Conservation (phyloP, 139 green algal genomes). For the Chlorella sp. region DNA sequence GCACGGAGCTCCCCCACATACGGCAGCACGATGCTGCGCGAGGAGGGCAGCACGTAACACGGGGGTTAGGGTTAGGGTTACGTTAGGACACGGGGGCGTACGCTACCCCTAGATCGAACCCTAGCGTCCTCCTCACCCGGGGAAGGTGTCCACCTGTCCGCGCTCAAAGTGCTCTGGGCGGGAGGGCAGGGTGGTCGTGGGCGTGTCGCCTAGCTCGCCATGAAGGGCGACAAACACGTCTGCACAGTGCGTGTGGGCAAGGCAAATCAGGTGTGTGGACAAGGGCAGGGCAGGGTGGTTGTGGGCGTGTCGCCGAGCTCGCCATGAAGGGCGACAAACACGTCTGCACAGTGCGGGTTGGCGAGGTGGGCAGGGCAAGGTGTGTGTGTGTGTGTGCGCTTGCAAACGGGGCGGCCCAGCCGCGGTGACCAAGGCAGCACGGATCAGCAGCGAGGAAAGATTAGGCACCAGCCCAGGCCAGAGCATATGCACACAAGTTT, state of each 20-base stretch:
- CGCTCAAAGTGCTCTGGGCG: constrained; percentile 55
- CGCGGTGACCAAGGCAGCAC: too few relatives aligned
- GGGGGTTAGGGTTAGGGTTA: too few relatives aligned
- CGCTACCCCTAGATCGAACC: too few relatives aligned
- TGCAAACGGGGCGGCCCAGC: too few relatives aligned
- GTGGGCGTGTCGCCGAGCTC: constrained; percentile 30
- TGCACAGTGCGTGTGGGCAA: not conserved
- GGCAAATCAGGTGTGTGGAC: too few relatives aligned
- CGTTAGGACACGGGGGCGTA: too few relatives aligned
- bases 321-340: constrained; percentile 49
- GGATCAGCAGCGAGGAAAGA: too few relatives aligned
- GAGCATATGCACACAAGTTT: too few relatives aligned
- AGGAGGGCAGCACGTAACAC: too few relatives aligned
- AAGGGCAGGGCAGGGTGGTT: constrained; percentile 39
- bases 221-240: constrained; percentile 47
- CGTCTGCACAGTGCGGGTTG: constrained; percentile 10
- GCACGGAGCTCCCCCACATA: constrained; percentile 41
- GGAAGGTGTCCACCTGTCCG: constrained; percentile 49
- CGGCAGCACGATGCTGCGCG: constrained; percentile 47
- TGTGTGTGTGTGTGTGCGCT: not conserved
- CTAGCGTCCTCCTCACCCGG: not conserved
- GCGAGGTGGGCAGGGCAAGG: constrained; percentile 33
- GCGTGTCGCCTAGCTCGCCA: constrained; percentile 38
- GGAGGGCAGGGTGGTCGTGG: constrained; percentile 37
- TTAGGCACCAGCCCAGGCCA: too few relatives aligned